Evolutionary conservation across 2,329 filamentous ascomycete genomes (phyloP).

Genomic region (Septoria petroselini): DNA sequence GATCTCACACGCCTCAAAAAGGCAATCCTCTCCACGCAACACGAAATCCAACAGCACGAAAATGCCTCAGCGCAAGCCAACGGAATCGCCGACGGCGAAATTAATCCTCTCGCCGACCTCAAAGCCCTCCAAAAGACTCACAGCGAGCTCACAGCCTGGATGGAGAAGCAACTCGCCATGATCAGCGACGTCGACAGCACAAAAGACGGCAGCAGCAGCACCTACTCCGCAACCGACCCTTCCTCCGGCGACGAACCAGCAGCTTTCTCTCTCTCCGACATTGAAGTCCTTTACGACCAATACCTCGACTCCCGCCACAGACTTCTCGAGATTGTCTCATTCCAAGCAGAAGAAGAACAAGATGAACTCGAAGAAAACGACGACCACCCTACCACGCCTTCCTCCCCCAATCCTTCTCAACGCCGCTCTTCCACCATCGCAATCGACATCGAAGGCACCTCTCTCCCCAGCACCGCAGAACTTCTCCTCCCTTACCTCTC

Average conservation of each 20-base stretch:
- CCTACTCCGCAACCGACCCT: conserved; percentile 3
- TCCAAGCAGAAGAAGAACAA: conserved; percentile 7
- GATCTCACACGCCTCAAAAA: conserved; percentile 34
- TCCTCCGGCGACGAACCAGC: not conserved
- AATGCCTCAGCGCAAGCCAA: conserved; percentile 2
- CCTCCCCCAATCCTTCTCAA: conserved; percentile 11
- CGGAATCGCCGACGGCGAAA: conserved; percentile 1
- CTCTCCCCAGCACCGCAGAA: conserved; percentile 19
- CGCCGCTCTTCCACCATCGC: conserved; percentile 5
- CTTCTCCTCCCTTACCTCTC: conserved; percentile 31
- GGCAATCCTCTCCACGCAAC: conserved; percentile 30
- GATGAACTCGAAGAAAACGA: conserved; percentile 12
- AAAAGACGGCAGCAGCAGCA: conserved; percentile 12
- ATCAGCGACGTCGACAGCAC: conserved; percentile 31
- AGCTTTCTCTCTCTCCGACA: conserved; percentile 20
- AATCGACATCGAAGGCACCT: conserved; percentile 9
- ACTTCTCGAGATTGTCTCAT: conserved; percentile 28
- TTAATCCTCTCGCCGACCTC: conserved; percentile 24
- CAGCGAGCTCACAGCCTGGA: conserved; percentile 36
- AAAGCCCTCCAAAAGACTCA: conserved; percentile 33
- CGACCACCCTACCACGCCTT: conserved; percentile 8
- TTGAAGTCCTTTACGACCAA: conserved; percentile 31
- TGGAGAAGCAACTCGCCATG: conserved; percentile 34
- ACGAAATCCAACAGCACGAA: conserved; percentile 25
- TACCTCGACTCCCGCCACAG: conserved; percentile 30